These are phyloP conservation scores for Yamadazyma membranifaciens DNA, from an alignment of 1,139 yeast genomes.

Conservation along the genomic window DNA sequence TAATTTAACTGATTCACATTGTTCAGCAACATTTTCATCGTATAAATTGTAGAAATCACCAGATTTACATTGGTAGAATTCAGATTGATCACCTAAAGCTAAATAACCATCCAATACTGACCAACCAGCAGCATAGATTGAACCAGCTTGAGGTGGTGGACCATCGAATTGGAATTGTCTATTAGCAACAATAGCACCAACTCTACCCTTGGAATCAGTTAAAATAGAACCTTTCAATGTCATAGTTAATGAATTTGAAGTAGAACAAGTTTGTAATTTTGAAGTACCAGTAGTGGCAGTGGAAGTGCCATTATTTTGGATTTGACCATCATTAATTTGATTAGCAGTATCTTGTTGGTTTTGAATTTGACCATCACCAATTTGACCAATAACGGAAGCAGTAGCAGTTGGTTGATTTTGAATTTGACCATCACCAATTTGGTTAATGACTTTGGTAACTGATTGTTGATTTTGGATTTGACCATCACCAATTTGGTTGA, in stretches of 20 bases:
- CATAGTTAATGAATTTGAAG: conserved; percentile 54
- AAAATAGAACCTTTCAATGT: conserved; percentile 52
- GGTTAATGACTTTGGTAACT: conserved; percentile 26
- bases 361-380: conserved; percentile 64
- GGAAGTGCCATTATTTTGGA: conserved; percentile 24
- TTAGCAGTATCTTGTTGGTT: conserved; percentile 34
- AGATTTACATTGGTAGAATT: conserved; percentile 77
- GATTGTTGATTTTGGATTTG: conserved; percentile 31
- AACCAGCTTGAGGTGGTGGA: conserved; percentile 90
- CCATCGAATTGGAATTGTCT: conserved; percentile 89
- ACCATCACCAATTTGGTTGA: conserved; percentile 37
- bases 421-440: conserved; percentile 41
- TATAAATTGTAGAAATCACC: conserved; percentile 83
- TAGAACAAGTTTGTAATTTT: conserved; percentile 49
- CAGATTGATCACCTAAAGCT: conserved; percentile 63
- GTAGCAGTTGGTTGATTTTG: conserved; percentile 36
- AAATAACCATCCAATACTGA: conserved; percentile 66
- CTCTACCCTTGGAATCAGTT: conserved; percentile 64
- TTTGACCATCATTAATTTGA: conserved; percentile 36
- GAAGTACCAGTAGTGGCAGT: conserved; percentile 11
- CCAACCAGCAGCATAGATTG: conserved; percentile 87
- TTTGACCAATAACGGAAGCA: conserved; percentile 46
- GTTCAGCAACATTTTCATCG: conserved; percentile 64
- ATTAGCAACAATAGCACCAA: conserved; percentile 82
- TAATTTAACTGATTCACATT: conserved; percentile 65